Percentiles rank a stretch among this genome's conserved stretches.
Evolutionary conservation across 139 green algal genomes (phyloP).

Genomic region (Chlorella sp.): DNA sequence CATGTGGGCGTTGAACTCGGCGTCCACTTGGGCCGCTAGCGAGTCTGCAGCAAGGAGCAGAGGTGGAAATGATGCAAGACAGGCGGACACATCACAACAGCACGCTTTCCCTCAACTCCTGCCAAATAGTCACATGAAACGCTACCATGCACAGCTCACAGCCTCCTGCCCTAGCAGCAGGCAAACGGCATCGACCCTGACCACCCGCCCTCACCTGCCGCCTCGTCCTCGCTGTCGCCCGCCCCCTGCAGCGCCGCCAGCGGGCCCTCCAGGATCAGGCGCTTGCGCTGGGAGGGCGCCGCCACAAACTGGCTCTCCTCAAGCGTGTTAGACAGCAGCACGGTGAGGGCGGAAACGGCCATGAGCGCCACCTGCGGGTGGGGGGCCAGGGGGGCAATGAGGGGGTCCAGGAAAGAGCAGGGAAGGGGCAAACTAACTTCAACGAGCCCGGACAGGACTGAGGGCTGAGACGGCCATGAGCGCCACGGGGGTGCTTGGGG

Average conservation of each 20-base stretch:
- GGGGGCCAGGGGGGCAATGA: not conserved
- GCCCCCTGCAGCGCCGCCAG: not conserved
- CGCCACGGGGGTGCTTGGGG: too few species aligned
- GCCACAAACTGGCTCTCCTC: slow-evolving; percentile 66
- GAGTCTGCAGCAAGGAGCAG: not conserved
- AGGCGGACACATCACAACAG: too few species aligned
- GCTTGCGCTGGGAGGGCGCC: slow-evolving; percentile 13
- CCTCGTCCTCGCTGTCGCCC: not conserved
- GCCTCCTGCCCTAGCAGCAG: too few species aligned
- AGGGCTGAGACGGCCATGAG: too few species aligned
- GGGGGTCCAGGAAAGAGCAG: too few species aligned
- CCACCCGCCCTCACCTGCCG: not conserved
- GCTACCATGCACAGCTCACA: too few species aligned
- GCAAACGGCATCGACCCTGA: too few species aligned
- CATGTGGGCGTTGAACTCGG: slow-evolving; percentile 41
- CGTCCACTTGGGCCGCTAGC: not conserved
- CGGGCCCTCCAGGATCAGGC: slow-evolving; percentile 34
- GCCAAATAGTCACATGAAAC: too few species aligned
- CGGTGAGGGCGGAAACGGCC: slow-evolving; percentile 59
- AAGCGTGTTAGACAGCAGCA: slow-evolving; percentile 57
- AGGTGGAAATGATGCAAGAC: too few species aligned
- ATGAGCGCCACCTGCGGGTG: slow-evolving; percentile 58
- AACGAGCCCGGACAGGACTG: too few species aligned
- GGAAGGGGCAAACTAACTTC: too few species aligned
- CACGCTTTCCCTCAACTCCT: too few species aligned